A percentile compares a stretch with the other conserved stretches of the same genome.
Conservation (phyloP, 1,284 basidiomycete species). For the Mycosarcoma mackinlayi region DNA sequence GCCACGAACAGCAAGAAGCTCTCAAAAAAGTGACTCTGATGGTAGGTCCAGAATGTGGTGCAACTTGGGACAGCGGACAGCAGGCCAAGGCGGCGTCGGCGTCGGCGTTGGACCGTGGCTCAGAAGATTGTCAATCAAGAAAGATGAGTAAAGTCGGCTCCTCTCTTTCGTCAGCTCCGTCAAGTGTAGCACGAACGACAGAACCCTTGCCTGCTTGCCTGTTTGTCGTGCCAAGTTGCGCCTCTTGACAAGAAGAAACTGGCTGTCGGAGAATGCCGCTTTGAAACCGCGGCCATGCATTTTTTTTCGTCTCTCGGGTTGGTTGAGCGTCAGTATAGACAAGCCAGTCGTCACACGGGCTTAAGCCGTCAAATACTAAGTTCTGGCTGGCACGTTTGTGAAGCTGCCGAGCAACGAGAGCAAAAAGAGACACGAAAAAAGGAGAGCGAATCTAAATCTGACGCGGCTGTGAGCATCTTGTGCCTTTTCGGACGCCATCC, state of each 20-base stretch:
- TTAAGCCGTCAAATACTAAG: too few species aligned
- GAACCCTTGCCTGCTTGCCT: too few species aligned
- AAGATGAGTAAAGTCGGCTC: background rate
- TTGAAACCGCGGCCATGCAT: conserved; percentile 5
- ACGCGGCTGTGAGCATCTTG: conserved; percentile 3
- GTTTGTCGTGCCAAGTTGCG: too few species aligned
- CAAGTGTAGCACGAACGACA: background rate
- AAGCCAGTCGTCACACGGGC: too few species aligned
- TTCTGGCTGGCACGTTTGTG: too few species aligned
- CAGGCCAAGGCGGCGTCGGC: background rate
- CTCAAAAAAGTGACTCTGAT: background rate
- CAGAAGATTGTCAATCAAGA: conserved; percentile 1
- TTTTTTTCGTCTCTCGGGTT: too few species aligned
- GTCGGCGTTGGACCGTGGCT: conserved; percentile 3
- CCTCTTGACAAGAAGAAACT: too few species aligned
- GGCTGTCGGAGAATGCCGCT: conserved; percentile 5
- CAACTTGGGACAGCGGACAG: background rate
- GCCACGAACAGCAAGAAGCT: background rate
- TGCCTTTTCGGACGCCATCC: conserved; percentile 14
- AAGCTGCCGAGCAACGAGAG: too few species aligned
- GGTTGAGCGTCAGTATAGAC: too few species aligned
- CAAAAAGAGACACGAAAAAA: background rate
- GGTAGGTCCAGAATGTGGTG: background rate
- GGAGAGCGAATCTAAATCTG: conserved; percentile 8
- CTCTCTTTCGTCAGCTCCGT: too few species aligned